Conservation (phyloP, 495 filamentous ascomycete species). For the Aspergillus homomorphus region DNA sequence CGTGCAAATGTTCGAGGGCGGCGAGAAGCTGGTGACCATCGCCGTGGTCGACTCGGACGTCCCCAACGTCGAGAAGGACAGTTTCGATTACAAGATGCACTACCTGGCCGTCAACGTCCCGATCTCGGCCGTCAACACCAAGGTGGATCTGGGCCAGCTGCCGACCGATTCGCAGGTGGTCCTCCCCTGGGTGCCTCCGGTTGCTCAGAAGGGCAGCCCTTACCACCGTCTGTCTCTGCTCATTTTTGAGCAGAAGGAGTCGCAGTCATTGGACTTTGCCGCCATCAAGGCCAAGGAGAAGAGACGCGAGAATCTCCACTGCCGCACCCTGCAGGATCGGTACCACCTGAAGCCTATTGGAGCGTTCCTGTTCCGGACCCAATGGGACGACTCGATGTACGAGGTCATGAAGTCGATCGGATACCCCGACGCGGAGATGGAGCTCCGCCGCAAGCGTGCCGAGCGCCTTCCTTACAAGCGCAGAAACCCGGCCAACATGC, state of each 20-base stretch:
- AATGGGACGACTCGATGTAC: constrained; percentile 84
- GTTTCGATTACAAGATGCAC: constrained; percentile 77
- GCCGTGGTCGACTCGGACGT: constrained; percentile 90
- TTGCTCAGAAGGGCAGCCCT: constrained; percentile 82
- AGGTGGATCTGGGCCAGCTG: constrained; percentile 50
- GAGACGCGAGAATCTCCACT: constrained; percentile 62
- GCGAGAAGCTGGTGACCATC: constrained; percentile 76
- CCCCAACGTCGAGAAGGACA: constrained; percentile 71
- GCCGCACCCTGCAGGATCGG: constrained; percentile 68
- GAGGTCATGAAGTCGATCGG: constrained; percentile 80
- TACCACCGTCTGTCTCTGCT: constrained; percentile 87
- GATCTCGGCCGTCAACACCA: constrained; percentile 52
- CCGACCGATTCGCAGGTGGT: constrained; percentile 59
- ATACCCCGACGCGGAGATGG: constrained; percentile 71
- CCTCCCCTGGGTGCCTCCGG: constrained; percentile 79
- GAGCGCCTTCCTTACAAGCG: constrained; percentile 57
- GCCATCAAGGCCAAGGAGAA: constrained; percentile 51
- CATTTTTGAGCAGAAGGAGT: constrained; percentile 72
- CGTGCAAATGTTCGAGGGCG: constrained; percentile 79
- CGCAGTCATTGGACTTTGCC: constrained; percentile 55
- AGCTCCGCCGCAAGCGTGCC: constrained; percentile 73
- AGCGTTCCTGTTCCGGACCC: constrained; percentile 77
- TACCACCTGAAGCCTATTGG: constrained; percentile 71
- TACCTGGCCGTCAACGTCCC: constrained; percentile 72
- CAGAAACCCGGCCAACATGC: constrained; percentile 47